phyloP scores from a whole-genome alignment of 257 asterid genomes.

The Nicotiana attenuata region DNA sequence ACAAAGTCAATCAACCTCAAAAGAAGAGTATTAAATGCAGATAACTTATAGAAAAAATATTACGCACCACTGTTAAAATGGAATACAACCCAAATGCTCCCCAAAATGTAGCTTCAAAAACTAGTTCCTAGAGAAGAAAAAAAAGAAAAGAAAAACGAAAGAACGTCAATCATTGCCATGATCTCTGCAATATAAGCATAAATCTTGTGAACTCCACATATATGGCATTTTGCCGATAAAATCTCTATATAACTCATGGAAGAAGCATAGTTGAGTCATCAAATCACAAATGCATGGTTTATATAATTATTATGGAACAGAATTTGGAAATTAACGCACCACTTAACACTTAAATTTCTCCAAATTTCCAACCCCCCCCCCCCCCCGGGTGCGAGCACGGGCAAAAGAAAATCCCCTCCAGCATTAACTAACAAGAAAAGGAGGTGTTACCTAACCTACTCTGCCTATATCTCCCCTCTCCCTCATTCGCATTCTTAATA shows the following conservation, averaged over 20 bases:
- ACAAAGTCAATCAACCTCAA: background rate
- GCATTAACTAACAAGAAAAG: background rate
- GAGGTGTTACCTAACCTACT: background rate
- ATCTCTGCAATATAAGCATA: background rate
- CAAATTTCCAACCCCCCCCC: background rate
- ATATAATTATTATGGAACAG: background rate
- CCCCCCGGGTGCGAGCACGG: background rate
- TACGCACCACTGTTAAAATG: slow-evolving; percentile 68
- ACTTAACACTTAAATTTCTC: background rate
- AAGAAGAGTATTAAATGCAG: background rate
- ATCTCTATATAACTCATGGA: background rate
- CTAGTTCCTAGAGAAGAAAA: slow-evolving; percentile 55
- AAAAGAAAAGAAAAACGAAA: background rate
- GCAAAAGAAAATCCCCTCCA: background rate
- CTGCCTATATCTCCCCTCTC: background rate
- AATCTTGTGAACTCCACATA: background rate
- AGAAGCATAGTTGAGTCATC: background rate
- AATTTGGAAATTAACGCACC: background rate
- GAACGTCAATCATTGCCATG: background rate
- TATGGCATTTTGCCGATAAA: background rate
- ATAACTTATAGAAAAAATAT: background rate
- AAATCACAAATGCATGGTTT: background rate
- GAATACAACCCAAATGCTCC: slow-evolving; percentile 97
- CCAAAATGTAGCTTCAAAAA: slow-evolving; percentile 88
- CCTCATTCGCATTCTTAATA: background rate